phyloP scores from a whole-genome alignment of 768 basidiomycete genomes.

The Russula olivacea region DNA sequence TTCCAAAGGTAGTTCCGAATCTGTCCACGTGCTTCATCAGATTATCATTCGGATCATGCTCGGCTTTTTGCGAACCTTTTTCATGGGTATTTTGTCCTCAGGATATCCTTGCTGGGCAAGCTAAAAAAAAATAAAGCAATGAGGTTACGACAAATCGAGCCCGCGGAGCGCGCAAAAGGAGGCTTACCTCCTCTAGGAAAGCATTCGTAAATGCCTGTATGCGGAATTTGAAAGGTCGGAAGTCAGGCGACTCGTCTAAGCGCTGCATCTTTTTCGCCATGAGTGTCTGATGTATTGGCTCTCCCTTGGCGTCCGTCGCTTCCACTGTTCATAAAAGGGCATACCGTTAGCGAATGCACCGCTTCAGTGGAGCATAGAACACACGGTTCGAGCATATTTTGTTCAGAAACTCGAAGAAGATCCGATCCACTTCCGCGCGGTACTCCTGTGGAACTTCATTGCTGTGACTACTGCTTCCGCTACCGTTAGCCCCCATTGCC shows the following conservation, averaged over 20 bases:
- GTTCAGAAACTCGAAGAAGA: conserved; percentile 88
- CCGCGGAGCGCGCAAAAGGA: conserved; percentile 21
- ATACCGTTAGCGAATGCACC: conserved; percentile 21
- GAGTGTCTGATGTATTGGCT: conserved; percentile 93
- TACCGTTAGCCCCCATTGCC: conserved; percentile 25
- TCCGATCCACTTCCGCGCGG: conserved; percentile 73
- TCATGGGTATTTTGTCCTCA: conserved; percentile 94
- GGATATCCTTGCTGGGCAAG: conserved; percentile 80
- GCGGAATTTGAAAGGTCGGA: conserved; percentile 97
- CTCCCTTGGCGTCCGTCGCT: conserved; percentile 88
- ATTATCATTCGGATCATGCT: conserved; percentile 15
- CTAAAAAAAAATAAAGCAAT: conserved; percentile 36
- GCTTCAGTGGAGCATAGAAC: conserved; percentile 31
- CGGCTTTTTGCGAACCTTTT: conserved; percentile 57
- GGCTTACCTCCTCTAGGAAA: conserved; percentile 80
- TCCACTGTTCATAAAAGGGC: conserved; percentile 56
- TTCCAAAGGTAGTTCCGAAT: conserved; percentile 95
- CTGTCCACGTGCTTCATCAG: conserved; percentile 36
- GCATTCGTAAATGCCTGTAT: conserved; percentile 97
- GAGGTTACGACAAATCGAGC: background rate
- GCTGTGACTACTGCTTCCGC: conserved; percentile 31
- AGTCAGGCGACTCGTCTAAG: conserved; percentile 92
- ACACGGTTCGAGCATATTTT: conserved; percentile 83
- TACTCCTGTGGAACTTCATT: conserved; percentile 79
- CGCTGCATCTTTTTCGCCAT: conserved; percentile 99